Conservation (phyloP, 2,329 filamentous ascomycete genomes). For the Periconia digitata region DNA sequence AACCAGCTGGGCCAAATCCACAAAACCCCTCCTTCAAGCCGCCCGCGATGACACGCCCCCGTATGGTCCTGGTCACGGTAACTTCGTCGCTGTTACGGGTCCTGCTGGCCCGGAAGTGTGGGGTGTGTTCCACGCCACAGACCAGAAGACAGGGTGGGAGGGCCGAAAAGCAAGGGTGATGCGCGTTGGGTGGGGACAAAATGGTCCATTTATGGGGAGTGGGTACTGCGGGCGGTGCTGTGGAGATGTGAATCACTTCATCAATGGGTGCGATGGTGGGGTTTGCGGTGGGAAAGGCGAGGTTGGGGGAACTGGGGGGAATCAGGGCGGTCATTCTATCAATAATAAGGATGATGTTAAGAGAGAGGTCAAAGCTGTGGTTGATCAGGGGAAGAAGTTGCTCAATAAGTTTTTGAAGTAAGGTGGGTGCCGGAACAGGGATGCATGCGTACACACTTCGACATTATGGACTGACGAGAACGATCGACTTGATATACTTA, state of each 20-base stretch:
- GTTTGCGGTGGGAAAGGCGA: constrained; percentile 28
- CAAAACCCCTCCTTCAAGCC: constrained; percentile 43
- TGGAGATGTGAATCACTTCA: constrained; percentile 33
- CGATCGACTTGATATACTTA: no score
- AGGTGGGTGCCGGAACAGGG: no score
- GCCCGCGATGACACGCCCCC: constrained; percentile 39
- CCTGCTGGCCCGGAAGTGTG: constrained; percentile 43
- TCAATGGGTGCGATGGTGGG: constrained; percentile 31
- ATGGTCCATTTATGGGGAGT: constrained; percentile 47
- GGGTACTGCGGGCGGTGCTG: constrained; percentile 42
- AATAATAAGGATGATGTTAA: constrained; percentile 11
- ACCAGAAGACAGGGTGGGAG: constrained; percentile 49
- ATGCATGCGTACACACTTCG: no score
- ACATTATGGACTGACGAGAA: no score
- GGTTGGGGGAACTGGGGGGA: constrained; percentile 21
- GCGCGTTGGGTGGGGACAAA: constrained; percentile 41
- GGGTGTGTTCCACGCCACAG: constrained; percentile 51
- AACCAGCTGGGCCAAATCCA: constrained; percentile 43
- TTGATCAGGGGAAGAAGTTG: constrained; percentile 25
- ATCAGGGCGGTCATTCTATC: constrained; percentile 10
- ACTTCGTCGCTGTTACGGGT: constrained; percentile 44
- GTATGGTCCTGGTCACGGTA: constrained; percentile 51
- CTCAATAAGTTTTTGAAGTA: constrained; percentile 33
- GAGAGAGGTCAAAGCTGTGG: constrained; percentile 24
- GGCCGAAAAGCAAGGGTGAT: constrained; percentile 49